Evolutionary conservation across 2,329 filamentous ascomycete species (phyloP).

Genomic region (Fusarium hainanense): DNA sequence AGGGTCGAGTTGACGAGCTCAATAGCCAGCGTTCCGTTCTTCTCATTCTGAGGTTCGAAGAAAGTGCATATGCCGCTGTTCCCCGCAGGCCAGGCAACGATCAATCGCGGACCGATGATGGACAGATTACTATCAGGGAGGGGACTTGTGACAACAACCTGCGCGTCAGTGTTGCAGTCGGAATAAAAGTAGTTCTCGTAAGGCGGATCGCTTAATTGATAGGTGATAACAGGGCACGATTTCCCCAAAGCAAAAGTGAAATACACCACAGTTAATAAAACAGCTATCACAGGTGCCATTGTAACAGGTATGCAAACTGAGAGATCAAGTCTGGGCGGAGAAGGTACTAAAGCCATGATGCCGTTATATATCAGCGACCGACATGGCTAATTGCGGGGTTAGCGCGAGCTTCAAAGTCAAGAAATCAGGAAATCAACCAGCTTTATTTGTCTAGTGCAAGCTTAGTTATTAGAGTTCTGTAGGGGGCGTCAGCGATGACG

Average conservation of each 20-base stretch:
- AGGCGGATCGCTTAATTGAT: constrained; percentile 63
- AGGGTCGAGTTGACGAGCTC: constrained; percentile 61
- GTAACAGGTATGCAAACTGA: not conserved
- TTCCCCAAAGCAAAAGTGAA: not conserved
- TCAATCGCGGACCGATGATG: constrained; percentile 67
- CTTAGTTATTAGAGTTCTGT: not conserved
- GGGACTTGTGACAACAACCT: constrained; percentile 71
- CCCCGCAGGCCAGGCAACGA: constrained; percentile 72
- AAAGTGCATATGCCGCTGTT: constrained; percentile 70
- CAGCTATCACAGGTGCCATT: not conserved
- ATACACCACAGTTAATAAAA: not conserved
- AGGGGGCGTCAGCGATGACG: constrained; percentile 8
- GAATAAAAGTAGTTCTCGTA: constrained; percentile 75
- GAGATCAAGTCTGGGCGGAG: not conserved
- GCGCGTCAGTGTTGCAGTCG: constrained; percentile 68
- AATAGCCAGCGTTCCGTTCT: constrained; percentile 65
- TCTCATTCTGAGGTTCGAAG: constrained; percentile 65
- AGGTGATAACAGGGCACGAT: not conserved
- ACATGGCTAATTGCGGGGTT: constrained; percentile 14
- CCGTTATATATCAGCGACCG: constrained; percentile 9
- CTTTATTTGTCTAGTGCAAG: not conserved
- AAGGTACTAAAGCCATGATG: not conserved
- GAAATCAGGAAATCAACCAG: constrained; percentile 10
- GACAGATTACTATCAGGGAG: constrained; percentile 62
- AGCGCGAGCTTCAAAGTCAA: not conserved